These are phyloP conservation scores for Pichia rugopelliculosa DNA, from an alignment of 805 yeast species.

Conservation along the genomic window DNA sequence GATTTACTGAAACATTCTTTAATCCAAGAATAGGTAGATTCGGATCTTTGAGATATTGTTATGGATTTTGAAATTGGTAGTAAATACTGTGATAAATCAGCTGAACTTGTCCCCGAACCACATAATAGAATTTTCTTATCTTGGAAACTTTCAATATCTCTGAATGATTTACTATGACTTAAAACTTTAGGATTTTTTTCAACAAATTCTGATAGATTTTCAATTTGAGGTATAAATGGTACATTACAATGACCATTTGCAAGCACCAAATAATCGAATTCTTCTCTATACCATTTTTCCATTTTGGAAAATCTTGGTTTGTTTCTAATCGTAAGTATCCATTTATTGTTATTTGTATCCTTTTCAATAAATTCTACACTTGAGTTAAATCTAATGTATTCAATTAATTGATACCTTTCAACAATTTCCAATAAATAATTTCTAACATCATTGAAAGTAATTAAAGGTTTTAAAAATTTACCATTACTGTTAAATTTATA, in stretches of 20 bases:
- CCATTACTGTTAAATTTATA: conserved; percentile 3
- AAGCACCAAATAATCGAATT: conserved; percentile 52
- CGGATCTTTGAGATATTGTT: conserved; percentile 15
- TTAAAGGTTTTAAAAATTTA: conserved; percentile 8
- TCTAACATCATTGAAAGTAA: conserved; percentile 18
- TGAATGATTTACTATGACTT: conserved; percentile 49
- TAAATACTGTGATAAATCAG: conserved; percentile 35
- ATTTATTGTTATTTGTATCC: conserved; percentile 30
- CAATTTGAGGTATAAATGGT: conserved; percentile 50
- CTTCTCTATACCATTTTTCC: conserved; percentile 37
- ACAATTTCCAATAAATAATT: conserved; percentile 10
- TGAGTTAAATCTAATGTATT: conserved; percentile 32
- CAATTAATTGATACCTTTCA: conserved; percentile 21
- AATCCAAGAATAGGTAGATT: conserved; percentile 19
- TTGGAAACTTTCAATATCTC: conserved; percentile 36
- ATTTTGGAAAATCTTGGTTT: conserved; percentile 8
- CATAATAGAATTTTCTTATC: conserved; percentile 34
- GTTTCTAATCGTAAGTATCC: conserved; percentile 12
- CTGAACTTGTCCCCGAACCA: conserved; percentile 38
- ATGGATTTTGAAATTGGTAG: conserved; percentile 15
- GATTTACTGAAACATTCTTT: conserved; percentile 10
- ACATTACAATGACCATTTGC: conserved; percentile 54
- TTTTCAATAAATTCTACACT: conserved; percentile 31
- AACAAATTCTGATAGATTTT: conserved; percentile 16
- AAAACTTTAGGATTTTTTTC: conserved; percentile 36